Base-by-base conservation (phyloP, 768 basidiomycete genomes). In the Termitomyces sp. region DNA sequence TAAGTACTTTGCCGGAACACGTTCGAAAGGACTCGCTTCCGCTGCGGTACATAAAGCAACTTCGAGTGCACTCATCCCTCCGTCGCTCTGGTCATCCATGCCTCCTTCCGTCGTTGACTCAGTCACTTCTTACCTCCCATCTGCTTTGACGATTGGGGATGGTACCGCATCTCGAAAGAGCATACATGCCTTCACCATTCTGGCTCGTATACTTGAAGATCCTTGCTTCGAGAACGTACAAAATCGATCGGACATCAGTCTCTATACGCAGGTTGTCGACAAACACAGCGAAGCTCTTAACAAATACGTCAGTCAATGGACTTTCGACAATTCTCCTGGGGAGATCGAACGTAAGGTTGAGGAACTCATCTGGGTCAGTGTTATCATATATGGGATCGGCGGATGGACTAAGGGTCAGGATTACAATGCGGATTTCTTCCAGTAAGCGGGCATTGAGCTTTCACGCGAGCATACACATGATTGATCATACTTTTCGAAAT, bases 351-450 rank as follows among this genome's bases (percentile, higher is more conserved):
- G 71, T 12, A 88, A 86, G 66, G 73, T 85, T 30, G 83, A 85
- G 61, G 87, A 90, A 61, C 61, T 90, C 2, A 63, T 72, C 12
- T 90, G 85, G 83, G 67, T 76, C 17, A 76, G 72, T 47, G 70
- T 69, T 0, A 56, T 86, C 21, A 59, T 84, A 23, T 89, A 84
- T 57, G 83, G 77, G 2, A 69, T 83, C 17, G 79, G 78, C 8
- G 85, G 82, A 5, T 82, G 76, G 73, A 68, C 72, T 51, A 60
- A 70, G 47, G 66, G 65, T 16, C 59, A 66, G 16, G 62, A 65
- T 1, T 86, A 82, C 66, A 73, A 76, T 27, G 79, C 77, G 0
- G 82, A 87, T 54, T 88, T 88, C 67, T 79, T 81, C 72, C 52
- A 74, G 85, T 88, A 57, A 60, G 85, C 74, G 11, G 51, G 51